Conservation (phyloP, 2,329 filamentous ascomycete genomes). For the Xylariaceae sp. region DNA sequence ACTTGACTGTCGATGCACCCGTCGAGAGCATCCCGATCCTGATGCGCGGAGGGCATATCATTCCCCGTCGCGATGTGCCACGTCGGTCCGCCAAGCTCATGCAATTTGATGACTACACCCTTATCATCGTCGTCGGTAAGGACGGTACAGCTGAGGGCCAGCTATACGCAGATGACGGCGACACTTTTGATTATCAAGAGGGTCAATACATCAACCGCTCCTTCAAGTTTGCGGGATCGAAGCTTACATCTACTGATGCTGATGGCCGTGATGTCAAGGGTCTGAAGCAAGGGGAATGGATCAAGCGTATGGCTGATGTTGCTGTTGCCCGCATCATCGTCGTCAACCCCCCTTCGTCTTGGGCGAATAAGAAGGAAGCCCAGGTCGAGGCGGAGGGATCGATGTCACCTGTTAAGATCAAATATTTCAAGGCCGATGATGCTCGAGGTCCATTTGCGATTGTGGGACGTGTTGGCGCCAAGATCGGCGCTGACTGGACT, state of each 20-base stretch:
- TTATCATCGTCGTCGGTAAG: slow-evolving; percentile 70
- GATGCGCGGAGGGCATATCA: slow-evolving; percentile 89
- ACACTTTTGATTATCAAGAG: slow-evolving; percentile 81
- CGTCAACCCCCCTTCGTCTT: slow-evolving; percentile 70
- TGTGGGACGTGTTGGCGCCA: slow-evolving; percentile 48
- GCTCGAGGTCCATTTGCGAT: slow-evolving; percentile 49
- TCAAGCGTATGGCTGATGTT: slow-evolving; percentile 75
- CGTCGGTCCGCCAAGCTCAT: slow-evolving; percentile 83
- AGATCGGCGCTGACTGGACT: slow-evolving; percentile 53
- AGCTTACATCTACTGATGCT: slow-evolving; percentile 67
- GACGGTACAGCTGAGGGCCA: slow-evolving; percentile 70
- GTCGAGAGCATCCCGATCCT: slow-evolving; percentile 84
- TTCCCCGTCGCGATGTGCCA: slow-evolving; percentile 83
- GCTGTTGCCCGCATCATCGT: slow-evolving; percentile 79
- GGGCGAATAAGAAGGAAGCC: slow-evolving; percentile 62
- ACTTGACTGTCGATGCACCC: slow-evolving; percentile 67
- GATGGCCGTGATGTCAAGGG: slow-evolving; percentile 51
- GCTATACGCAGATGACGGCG: slow-evolving; percentile 89
- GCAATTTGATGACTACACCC: slow-evolving; percentile 91
- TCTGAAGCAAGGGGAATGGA: slow-evolving; percentile 66
- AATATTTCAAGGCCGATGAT: slow-evolving; percentile 50
- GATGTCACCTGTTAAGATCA: slow-evolving; percentile 55
- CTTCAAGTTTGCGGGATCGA: slow-evolving; percentile 62
- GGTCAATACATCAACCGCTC: slow-evolving; percentile 85
- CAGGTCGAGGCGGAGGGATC: slow-evolving; percentile 51